phyloP scores from a whole-genome alignment of 192 early-diverging fungal genomes.

The Chytriomyces confervae region DNA sequence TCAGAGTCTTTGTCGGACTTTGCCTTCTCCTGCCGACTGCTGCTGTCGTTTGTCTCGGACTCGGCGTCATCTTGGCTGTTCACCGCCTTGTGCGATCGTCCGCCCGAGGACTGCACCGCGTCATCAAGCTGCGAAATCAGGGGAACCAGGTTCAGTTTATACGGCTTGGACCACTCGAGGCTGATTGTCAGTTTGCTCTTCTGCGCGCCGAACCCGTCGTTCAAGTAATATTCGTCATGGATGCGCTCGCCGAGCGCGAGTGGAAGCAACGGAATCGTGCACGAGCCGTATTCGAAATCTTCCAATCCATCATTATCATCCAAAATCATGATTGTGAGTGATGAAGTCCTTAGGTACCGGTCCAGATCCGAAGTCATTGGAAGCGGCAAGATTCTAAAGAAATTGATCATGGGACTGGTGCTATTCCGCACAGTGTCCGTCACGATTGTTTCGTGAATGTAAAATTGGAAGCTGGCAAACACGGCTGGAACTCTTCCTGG shows the following conservation, averaged over 20 bases:
- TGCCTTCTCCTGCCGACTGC: background rate
- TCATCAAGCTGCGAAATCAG: constrained; percentile 34
- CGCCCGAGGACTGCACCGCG: background rate
- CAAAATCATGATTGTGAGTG: constrained; percentile 42
- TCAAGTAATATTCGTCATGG: constrained; percentile 36
- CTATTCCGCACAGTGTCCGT: constrained; percentile 47
- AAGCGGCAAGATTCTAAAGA: constrained; percentile 40
- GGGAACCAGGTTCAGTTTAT: constrained; percentile 38
- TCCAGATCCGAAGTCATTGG: constrained; percentile 53
- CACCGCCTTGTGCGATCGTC: constrained; percentile 16
- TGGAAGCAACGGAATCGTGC: constrained; percentile 39
- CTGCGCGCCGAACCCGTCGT: constrained; percentile 40
- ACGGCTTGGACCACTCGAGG: constrained; percentile 53
- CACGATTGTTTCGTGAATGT: constrained; percentile 39
- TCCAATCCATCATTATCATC: constrained; percentile 47
- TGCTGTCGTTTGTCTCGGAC: background rate
- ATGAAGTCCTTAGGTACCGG: constrained; percentile 42
- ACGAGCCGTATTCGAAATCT: constrained; percentile 50
- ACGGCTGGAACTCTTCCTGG: constrained; percentile 38
- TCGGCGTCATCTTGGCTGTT: constrained; percentile 31
- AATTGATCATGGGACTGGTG: constrained; percentile 48
- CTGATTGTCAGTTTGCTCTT: constrained; percentile 39
- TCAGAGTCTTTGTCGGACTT: constrained; percentile 1
- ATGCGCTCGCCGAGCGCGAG: constrained; percentile 44
- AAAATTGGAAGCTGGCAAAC: constrained; percentile 47